Base-by-base conservation (phyloP, 768 basidiomycete genomes). In the Agaricus sinodeliciosus region DNA sequence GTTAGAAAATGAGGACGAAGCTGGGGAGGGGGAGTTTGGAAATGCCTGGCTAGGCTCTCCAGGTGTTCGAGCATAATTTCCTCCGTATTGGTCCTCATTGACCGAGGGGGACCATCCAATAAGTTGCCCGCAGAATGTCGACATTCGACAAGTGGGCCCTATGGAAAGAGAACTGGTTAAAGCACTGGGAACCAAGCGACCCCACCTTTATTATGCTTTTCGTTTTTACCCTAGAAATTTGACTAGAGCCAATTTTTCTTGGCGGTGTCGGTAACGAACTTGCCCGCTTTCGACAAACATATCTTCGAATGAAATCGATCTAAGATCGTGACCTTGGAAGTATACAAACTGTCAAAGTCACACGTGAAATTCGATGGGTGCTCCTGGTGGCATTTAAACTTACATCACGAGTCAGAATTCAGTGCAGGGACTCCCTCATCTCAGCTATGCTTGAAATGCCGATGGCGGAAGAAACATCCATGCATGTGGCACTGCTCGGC, bases 101-200 rank as follows among this genome's bases (percentile, higher is more conserved):
- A 61, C 59, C n/a, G 65, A 58, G 15, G 67, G 66, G 36, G 56
- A 54, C 69, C 70, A 70, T n/a, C 68, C 67, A 54, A 66, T 19
- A 35, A 27, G 49, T 26, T 51, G 49, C 19, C 31, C 42, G 43
- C 22, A 19, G 12, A 22, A 9, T 18, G 49, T 18, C 6, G 41
- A 36, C 49, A 51, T 51, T 31, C 16, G 45, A 13, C 9, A 18
- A 34, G 35, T 9, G 36, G 40, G 8, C 25, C 31, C 31, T 4
- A 28, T 9, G 31, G 34, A 43, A n/a, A n/a, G 41, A 15, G 36
- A 28, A 35, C 6, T n/a, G 31, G n/a, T 13, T 15, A 18, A 28
- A 7, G 15, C 16, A 41, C 16, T 27, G 28, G 28, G 27, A 16
- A 22, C 16, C 12, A 16, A 31, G 11, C 31, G 31, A 31, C 31